phyloP scores from a whole-genome alignment of 768 basidiomycete species.

The Dictyophora rubrovolvata region DNA sequence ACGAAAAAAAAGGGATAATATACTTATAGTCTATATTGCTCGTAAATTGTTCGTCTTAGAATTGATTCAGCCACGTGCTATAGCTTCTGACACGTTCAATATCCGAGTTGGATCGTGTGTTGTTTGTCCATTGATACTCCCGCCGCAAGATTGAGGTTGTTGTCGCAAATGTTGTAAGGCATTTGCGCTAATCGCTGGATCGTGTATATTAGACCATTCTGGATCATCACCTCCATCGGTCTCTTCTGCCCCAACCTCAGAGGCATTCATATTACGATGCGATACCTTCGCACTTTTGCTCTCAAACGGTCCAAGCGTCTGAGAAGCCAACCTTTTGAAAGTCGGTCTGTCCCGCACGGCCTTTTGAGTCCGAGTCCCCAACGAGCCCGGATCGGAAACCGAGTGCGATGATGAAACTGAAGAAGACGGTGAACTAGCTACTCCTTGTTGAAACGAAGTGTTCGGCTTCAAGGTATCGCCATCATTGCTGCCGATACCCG shows the following conservation, averaged over 20 bases:
- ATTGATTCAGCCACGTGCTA: neutral
- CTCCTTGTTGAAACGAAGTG: neutral
- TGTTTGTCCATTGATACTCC: too few relatives aligned
- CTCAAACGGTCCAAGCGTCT: slow-evolving; percentile 53
- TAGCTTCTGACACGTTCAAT: neutral
- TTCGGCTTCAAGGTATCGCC: neutral
- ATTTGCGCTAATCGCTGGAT: neutral
- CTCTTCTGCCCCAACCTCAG: neutral
- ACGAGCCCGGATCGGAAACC: neutral
- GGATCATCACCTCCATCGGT: neutral
- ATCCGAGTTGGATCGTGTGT: neutral
- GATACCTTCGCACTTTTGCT: slow-evolving; percentile 43
- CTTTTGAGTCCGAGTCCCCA: neutral
- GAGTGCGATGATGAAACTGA: neutral
- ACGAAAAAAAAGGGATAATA: too few relatives aligned
- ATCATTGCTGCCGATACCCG: neutral
- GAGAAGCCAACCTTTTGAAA: slow-evolving; percentile 66
- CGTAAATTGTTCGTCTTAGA: neutral
- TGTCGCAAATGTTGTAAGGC: neutral
- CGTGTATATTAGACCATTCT: neutral
- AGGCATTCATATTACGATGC: slow-evolving; percentile 13
- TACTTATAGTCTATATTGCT: too few relatives aligned
- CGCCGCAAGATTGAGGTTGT: neutral
- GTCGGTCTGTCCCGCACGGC: slow-evolving; percentile 34
- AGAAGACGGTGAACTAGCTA: neutral